phyloP scores from a whole-genome alignment of 345 rosid species.

The Sapria himalayana region DNA sequence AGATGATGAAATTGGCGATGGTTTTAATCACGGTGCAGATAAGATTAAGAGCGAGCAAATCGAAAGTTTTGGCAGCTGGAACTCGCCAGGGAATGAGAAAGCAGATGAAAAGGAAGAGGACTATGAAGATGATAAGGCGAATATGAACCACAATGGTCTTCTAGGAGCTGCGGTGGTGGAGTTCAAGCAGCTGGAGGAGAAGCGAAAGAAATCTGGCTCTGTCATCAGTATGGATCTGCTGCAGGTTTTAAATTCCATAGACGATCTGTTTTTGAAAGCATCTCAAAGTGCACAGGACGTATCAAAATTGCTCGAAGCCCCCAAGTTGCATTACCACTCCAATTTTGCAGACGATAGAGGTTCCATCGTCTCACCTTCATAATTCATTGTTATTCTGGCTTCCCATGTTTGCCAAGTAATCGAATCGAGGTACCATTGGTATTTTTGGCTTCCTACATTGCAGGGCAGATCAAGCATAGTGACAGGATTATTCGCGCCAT shows the following conservation, averaged over 20 bases:
- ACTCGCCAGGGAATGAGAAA: no score
- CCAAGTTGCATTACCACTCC: constrained; percentile 80
- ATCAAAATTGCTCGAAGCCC: constrained; percentile 73
- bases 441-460: neutral
- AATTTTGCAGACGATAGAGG: constrained; percentile 86
- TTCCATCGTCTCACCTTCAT: constrained; percentile 8
- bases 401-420: neutral
- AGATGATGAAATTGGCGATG: no score
- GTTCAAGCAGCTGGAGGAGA: constrained; percentile 20
- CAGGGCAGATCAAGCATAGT: constrained; percentile 85
- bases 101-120: constrained; percentile 36
- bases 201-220: no score
- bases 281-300: constrained; percentile 77
- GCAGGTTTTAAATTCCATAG: constrained; percentile 46
- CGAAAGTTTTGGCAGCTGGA: no score
- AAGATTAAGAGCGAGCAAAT: no score
- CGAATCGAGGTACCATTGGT: neutral
- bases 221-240: constrained; percentile 27
- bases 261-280: constrained; percentile 70
- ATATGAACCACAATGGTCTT: constrained; percentile 29
- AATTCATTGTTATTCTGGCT: constrained; percentile 1
- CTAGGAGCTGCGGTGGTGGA: constrained; percentile 39
- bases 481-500: constrained; percentile 86
- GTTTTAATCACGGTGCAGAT: no score
- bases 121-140: constrained; percentile 14